Base-by-base conservation (phyloP, 129 eudicot species). In the Escallonia herrerae region DNA sequence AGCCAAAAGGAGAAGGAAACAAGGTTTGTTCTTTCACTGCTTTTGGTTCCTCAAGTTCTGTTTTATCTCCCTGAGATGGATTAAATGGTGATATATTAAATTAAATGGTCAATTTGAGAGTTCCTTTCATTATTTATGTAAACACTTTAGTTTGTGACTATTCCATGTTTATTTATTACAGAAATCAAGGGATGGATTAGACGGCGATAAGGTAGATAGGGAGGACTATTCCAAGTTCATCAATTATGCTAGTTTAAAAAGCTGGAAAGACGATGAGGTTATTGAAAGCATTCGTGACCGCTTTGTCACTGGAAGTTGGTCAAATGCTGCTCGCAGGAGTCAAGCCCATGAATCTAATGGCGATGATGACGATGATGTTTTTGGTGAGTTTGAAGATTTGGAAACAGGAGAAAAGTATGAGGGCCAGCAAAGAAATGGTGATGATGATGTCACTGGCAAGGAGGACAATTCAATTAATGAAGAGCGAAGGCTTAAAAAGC, bases 291-390 rank as follows among this genome's bases (percentile, higher is more conserved):
- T 93, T 47, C 95, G 99, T 71, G 87, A 88, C 63, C 96, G 91
- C 53, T 89, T 93, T 77, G 99, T 93, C 47, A 93, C 91, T 8
- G 96, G 96, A 75, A 96, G 84, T 66, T 89, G 96, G 99, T 73
- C 95, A 52, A 86, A 83, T 77, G 95, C 99, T 66, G 90, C 91
- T 63, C 83, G 70, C 50, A 58, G 96, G 66, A 82, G 83, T 62
- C 64, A 79, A 63, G 76, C 49, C 49, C 44, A 77, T 49, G 85
- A 76, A 62, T 80, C 56, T 59, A 77, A 73, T 39, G 14, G 63
- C 61, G 86, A 74, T 11, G 89, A 72, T 43, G 85, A 80, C 70
- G 90, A 74, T 64, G 79, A 46, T 39, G 87, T 63, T 33, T 79
- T 72, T 72, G 97, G 95, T 47, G 95, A 90, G 43, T 86, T 90